Percentiles rank a stretch among this genome's conserved stretches.
Conservation (phyloP, 2,329 filamentous ascomycete genomes). For the Aureobasidium lini region DNA sequence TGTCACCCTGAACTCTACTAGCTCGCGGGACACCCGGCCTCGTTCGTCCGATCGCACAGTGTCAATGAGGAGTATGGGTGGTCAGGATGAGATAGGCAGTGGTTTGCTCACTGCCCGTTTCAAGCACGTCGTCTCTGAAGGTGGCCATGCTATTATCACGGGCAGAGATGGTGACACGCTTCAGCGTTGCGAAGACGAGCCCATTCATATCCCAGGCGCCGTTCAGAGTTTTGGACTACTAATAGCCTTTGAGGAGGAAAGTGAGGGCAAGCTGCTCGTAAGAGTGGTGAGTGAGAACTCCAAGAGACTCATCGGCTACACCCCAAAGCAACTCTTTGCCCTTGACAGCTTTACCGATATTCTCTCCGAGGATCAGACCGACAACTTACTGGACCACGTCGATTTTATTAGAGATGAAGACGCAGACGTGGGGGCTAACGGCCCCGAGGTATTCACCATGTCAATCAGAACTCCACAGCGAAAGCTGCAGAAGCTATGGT, state of each 20-base stretch:
- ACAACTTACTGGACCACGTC: slow-evolving; percentile 76
- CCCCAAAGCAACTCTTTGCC: slow-evolving; percentile 66
- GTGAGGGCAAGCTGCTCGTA: slow-evolving; percentile 59
- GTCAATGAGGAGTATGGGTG: slow-evolving; percentile 29
- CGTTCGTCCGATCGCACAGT: slow-evolving; percentile 20
- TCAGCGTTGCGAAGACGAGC: slow-evolving; percentile 82
- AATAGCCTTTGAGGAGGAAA: slow-evolving; percentile 59
- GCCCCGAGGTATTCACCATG: slow-evolving; percentile 79
- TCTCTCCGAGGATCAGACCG: slow-evolving; percentile 72
- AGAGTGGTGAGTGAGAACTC: slow-evolving; percentile 79
- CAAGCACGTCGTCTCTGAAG: slow-evolving; percentile 66
- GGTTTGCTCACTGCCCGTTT: slow-evolving; percentile 64
- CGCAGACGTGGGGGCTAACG: slow-evolving; percentile 64
- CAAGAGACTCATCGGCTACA: slow-evolving; percentile 64
- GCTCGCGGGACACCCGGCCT: slow-evolving; percentile 20
- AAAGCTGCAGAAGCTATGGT: slow-evolving; percentile 67
- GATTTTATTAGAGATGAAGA: slow-evolving; percentile 83
- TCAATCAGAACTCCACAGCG: slow-evolving; percentile 55
- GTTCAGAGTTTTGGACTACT: slow-evolving; percentile 74
- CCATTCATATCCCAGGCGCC: slow-evolving; percentile 79
- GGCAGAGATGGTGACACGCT: slow-evolving; percentile 64
- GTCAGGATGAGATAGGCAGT: slow-evolving; percentile 33
- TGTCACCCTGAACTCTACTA: slow-evolving; percentile 9
- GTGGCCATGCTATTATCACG: slow-evolving; percentile 75
- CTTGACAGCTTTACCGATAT: slow-evolving; percentile 75